Evolutionary conservation across 2,329 filamentous ascomycete species (phyloP), one percentile per base, ranked within the genome.

Genomic region (Alternaria ventricosa): DNA sequence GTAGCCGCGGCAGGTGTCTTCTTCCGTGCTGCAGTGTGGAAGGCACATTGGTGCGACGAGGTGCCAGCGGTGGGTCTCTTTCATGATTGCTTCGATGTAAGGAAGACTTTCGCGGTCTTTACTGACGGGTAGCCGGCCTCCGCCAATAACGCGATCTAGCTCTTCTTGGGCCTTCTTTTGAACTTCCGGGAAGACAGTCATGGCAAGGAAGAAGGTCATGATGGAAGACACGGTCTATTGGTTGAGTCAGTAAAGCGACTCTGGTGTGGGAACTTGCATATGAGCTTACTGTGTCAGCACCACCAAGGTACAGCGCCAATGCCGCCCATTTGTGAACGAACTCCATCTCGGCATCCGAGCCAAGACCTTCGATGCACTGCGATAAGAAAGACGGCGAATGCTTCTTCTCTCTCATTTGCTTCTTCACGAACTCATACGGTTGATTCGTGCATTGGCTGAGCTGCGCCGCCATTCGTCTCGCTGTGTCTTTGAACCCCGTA

Each of bases 191-290:
- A 84, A 84, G n/a, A 86, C 78, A 15, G 79, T 82, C 73, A 87
- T 87, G 0, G 85, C 86, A 0, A 88, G 79, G 20, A 86, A 79
- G 69, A 87, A 87, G 0, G 67, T 72, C 28, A 73, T 67, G 4
- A 84, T 64, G 0, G 81, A 74, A 1, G 77, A 82, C 0, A 83
- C 80, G 4, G 80, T 85, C 56, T 82, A 36, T 57, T 1, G 11
- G 8, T 8, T 15, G 12, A 11, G 10, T 50, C 6, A 53, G 46
- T 36, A 25, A 33, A 25, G 49, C 1, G 1, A 15, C 2, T 4
- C n/a, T 5, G 20, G 22, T 28, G 12, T 3, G n/a, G 12, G 54
- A 11, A 20, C 3, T 1, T 27, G 11, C 9, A 8, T 50, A 4
- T 28, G 15, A 58, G 51, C 70, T 58, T 65, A 80, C 79, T 1